These are phyloP conservation scores for Kalmanozyma brasiliensis DNA, from an alignment of 1,284 basidiomycete species.

Conservation along the genomic window DNA sequence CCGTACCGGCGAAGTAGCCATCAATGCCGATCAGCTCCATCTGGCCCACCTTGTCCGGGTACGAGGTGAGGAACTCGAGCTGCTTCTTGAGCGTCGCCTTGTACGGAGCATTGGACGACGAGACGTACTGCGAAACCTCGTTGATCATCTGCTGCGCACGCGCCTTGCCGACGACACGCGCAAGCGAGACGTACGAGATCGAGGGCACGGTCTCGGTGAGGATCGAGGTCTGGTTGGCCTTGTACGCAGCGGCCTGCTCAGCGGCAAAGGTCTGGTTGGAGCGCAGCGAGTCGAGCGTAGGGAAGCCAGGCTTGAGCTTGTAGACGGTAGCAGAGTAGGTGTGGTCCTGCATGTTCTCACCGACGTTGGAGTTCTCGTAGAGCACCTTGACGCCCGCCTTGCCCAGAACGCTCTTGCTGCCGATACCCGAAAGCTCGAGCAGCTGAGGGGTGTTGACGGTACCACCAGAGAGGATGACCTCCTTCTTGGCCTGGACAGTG, in stretches of 20 bases:
- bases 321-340: conserved; percentile 58
- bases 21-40: conserved; percentile 65
- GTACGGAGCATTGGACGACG: conserved; percentile 40
- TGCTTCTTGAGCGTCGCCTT: conserved; percentile 55
- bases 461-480: conserved; percentile 62
- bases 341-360: conserved; percentile 71
- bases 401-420: conserved; percentile 68
- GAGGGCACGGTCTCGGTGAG: conserved; percentile 57
- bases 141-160: conserved; percentile 43
- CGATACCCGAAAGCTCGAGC: conserved; percentile 72
- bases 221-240: conserved; percentile 54
- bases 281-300: conserved; percentile 58
- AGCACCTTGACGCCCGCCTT: conserved; percentile 65
- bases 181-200: conserved; percentile 62
- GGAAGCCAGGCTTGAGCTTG: conserved; percentile 53
- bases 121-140: conserved; percentile 52
- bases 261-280: conserved; percentile 56
- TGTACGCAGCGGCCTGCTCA: conserved; percentile 52
- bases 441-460: conserved; percentile 68
- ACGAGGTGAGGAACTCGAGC: conserved; percentile 56
- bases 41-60: conserved; percentile 51
- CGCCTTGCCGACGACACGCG: conserved; percentile 46
- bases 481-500: conserved; percentile 51
- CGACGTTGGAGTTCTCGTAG: conserved; percentile 64
- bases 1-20: conserved; percentile 61